These are phyloP conservation scores for Sarocladiaceae sp. DNA, from an alignment of 2,329 filamentous ascomycete species.

Conservation along the genomic window DNA sequence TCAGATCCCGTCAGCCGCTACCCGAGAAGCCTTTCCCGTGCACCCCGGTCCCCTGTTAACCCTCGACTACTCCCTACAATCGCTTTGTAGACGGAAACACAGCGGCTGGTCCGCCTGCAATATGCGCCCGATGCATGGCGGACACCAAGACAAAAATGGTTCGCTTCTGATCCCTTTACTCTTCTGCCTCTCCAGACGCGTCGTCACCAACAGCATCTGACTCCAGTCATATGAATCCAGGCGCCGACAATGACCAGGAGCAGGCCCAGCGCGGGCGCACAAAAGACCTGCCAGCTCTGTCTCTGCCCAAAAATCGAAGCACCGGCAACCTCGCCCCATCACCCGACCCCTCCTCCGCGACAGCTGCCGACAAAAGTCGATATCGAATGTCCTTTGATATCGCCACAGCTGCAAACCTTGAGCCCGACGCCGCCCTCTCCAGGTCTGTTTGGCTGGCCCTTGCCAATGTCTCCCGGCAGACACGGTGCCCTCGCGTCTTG, in stretches of 20 bases:
- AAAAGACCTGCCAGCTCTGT: constrained; percentile 40
- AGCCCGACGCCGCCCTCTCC: constrained; percentile 60
- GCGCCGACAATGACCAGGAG: constrained; percentile 24
- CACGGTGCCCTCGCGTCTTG: background rate
- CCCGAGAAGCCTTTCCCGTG: background rate
- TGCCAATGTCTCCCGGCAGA: constrained; percentile 8
- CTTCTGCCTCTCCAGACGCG: background rate
- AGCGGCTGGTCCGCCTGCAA: constrained; percentile 23
- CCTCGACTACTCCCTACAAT: constrained; percentile 1
- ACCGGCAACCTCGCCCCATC: constrained; percentile 49
- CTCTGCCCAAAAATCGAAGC: constrained; percentile 58
- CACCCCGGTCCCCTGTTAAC: background rate
- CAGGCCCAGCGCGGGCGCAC: constrained; percentile 35
- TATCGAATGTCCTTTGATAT: constrained; percentile 72
- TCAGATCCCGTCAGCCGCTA: background rate
- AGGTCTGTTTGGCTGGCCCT: constrained; percentile 47
- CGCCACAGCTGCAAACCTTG: constrained; percentile 48
- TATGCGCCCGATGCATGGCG: constrained; percentile 39
- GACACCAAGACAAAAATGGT: constrained; percentile 32
- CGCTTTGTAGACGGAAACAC: constrained; percentile 9
- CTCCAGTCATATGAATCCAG: constrained; percentile 14
- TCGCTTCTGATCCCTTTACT: constrained; percentile 15
- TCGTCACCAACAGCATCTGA: background rate
- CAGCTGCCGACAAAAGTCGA: constrained; percentile 51
- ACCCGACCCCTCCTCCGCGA: constrained; percentile 27